phyloP scores from a whole-genome alignment of 2,329 filamentous ascomycete species.

The Gremmenia infestans region DNA sequence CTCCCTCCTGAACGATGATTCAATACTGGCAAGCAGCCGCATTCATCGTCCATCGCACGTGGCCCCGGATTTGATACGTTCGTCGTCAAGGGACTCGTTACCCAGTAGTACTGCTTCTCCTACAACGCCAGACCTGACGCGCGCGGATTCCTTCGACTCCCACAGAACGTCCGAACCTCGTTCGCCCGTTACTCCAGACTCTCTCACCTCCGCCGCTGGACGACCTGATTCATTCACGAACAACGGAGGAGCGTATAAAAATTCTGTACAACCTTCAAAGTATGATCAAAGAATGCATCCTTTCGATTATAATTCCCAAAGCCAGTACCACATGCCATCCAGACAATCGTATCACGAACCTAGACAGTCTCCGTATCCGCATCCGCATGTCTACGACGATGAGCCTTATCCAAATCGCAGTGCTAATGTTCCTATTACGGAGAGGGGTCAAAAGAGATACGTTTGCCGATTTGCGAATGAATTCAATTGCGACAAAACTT shows the following conservation, averaged over 20 bases:
- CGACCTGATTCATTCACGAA: conserved; percentile 27
- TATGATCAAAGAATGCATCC: conserved; percentile 4
- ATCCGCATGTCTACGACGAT: conserved; percentile 21
- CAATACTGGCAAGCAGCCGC: conserved; percentile 25
- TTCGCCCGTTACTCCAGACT: conserved; percentile 52
- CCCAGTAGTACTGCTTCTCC: conserved; percentile 31
- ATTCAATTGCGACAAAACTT: conserved; percentile 70
- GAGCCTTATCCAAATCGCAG: conserved; percentile 14
- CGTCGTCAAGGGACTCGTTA: conserved; percentile 35
- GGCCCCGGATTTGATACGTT: conserved; percentile 16
- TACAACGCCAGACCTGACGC: conserved; percentile 46
- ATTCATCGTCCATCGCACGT: conserved; percentile 8
- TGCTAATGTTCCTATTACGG: neutral
- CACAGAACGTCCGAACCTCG: conserved; percentile 49
- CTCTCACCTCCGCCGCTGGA: conserved; percentile 36
- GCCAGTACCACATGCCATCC: conserved; percentile 8
- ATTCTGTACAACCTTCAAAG: conserved; percentile 31
- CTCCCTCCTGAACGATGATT: conserved; percentile 56
- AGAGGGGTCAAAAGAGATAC: conserved; percentile 52
- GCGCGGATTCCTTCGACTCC: conserved; percentile 59
- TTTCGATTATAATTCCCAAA: conserved; percentile 9
- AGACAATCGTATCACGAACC: conserved; percentile 9
- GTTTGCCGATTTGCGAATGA: conserved; percentile 69
- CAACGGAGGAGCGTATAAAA: conserved; percentile 22
- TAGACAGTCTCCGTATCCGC: conserved; percentile 9